Base-by-base conservation (phyloP, 106 monocot species). In the Phalaenopsis aphrodite region DNA sequence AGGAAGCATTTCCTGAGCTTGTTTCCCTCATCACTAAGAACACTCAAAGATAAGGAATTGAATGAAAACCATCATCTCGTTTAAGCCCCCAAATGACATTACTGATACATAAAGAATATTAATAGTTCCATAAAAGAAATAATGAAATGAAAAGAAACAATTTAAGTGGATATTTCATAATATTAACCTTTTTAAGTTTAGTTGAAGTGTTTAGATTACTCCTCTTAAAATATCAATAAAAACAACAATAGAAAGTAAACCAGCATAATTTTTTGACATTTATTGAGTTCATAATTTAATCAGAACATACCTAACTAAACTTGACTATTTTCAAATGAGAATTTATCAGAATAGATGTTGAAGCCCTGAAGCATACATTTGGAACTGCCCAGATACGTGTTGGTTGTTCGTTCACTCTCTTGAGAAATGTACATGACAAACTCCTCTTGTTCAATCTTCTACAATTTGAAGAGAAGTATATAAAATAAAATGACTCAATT, bases 361-460 rank as follows among this genome's bases (percentile, higher is more conserved):
- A 81, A 80, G 56, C 45, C 80, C 57, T 56, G 74, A 81, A 48
- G 64, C 84, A 41, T 82, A 87, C 87, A 84, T 84, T 79, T 84
- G 79, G 55, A 79, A 55, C 79, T n/a, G 82, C 84, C 76, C 38
- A 48, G 67, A 45, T 69, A 72, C 61, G 52, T 42, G 76, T 18
- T 39, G 21, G 18, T 39, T 23, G 84, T 55, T 21, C 75, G 39
- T 56, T 39, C 19, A 67, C 55, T 42, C 81, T 84, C 55, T 48
- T 49, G 30, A 47, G 41, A 23, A 47, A 19, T 23, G 49, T 68
- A 76, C 30, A 23, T 39, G 36, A 75, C 42, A 75, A 42, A 42
- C 79, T 67, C 42, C 75, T 82, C 14, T 46, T 67, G 56, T 81
- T 81, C 41, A 48, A 37, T 42, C 79, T 84, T 75, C 76, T 67